A percentile compares a stretch with the other conserved stretches of the same genome.
These are phyloP conservation scores for Pleurotus tuber-regium DNA, from an alignment of 768 basidiomycete species.

Conservation along the genomic window DNA sequence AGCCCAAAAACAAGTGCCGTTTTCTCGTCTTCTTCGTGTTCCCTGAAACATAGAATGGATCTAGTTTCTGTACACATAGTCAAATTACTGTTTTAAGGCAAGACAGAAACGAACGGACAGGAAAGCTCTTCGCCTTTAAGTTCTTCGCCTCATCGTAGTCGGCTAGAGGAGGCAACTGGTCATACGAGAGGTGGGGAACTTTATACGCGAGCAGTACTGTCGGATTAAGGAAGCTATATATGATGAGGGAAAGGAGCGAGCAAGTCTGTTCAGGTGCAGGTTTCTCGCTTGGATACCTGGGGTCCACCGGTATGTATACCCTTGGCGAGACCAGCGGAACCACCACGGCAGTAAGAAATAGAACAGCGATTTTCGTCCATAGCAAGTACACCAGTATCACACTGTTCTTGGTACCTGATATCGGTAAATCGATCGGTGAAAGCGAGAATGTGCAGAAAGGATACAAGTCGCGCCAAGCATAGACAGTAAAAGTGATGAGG, in stretches of 20 bases:
- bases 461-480: constrained; percentile 53
- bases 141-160: constrained; percentile 49
- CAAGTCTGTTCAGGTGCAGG: constrained; percentile 53
- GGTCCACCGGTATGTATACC: constrained; percentile 50
- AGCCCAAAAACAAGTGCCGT: constrained; percentile 15
- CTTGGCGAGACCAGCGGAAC: constrained; percentile 54
- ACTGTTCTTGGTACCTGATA: too few relatives aligned
- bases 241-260: constrained; percentile 37
- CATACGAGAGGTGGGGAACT: constrained; percentile 44
- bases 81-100: neutral
- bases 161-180: constrained; percentile 60
- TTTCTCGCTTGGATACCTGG: constrained; percentile 32
- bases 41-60: constrained; percentile 15
- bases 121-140: constrained; percentile 23
- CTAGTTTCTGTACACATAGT: constrained; percentile 7
- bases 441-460: constrained; percentile 51
- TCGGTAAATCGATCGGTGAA: constrained; percentile 37
- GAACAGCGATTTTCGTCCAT: constrained; percentile 46
- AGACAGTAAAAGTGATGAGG: constrained; percentile 36
- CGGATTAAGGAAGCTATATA: constrained; percentile 56
- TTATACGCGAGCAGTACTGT: constrained; percentile 44
- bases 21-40: constrained; percentile 21
- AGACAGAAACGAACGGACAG: constrained; percentile 15
- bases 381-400: constrained; percentile 36
- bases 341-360: constrained; percentile 39